Evolutionary conservation across 176 grass and related monocot species (phyloP).

Genomic region (Calamus simplicifolius): DNA sequence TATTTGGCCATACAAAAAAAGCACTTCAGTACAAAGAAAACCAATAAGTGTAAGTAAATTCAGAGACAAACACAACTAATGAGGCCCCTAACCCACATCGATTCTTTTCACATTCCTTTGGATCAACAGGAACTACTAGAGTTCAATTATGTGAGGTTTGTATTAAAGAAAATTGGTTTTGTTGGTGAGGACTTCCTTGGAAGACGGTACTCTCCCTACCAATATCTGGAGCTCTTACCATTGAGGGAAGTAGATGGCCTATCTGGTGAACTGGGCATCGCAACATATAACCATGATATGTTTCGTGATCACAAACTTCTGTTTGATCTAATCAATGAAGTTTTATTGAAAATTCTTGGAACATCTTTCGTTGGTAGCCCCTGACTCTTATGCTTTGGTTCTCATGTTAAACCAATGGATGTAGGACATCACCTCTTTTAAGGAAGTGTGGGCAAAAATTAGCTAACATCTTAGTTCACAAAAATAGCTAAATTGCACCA

Average conservation of each 20-base stretch:
- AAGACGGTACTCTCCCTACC: constrained; percentile 30
- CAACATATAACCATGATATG: constrained; percentile 36
- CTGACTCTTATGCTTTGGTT: constrained; percentile 15
- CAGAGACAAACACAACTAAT: too few species aligned
- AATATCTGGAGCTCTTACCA: background rate
- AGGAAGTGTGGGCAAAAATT: constrained; percentile 37
- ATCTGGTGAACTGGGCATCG: constrained; percentile 31
- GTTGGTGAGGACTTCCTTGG: constrained; percentile 31
- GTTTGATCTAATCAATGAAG: constrained; percentile 68
- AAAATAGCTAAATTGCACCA: background rate
- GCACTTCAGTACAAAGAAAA: too few species aligned
- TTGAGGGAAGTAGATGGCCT: constrained; percentile 36
- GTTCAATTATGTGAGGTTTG: constrained; percentile 35
- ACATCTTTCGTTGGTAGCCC: constrained; percentile 21
- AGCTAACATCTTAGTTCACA: background rate
- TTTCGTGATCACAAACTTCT: too few species aligned
- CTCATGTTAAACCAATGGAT: constrained; percentile 28
- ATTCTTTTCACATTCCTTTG: constrained; percentile 20
- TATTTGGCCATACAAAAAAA: too few species aligned
- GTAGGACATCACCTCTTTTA: constrained; percentile 29
- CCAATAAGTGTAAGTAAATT: too few species aligned
- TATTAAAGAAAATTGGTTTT: constrained; percentile 57
- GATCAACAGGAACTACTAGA: constrained; percentile 27
- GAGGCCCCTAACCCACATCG: constrained; percentile 7
- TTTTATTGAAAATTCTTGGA: constrained; percentile 40